These are phyloP conservation scores for Cadophora sp. DNA, from an alignment of 2,329 filamentous ascomycete genomes.

Conservation along the genomic window DNA sequence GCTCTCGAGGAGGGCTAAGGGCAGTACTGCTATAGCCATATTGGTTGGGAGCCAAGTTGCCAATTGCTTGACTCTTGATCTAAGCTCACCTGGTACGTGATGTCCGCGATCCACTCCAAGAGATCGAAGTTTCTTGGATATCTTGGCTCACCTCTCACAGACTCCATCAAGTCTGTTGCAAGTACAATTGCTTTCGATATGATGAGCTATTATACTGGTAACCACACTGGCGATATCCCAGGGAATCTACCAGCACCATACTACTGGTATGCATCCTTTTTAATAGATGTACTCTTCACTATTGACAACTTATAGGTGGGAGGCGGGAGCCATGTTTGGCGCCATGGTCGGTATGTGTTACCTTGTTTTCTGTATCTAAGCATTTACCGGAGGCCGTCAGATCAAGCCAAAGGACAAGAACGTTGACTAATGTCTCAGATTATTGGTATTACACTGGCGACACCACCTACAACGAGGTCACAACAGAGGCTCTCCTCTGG, in stretches of 20 bases:
- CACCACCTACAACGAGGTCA: constrained; percentile 71
- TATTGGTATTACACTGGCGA: constrained; percentile 88
- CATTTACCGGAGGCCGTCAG: neutral
- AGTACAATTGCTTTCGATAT: constrained; percentile 52
- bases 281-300: neutral
- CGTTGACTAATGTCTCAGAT: constrained; percentile 49
- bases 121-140: neutral
- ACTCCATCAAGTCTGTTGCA: constrained; percentile 43
- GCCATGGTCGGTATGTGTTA: constrained; percentile 59
- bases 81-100: constrained; percentile 37
- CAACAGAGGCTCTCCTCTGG: constrained; percentile 71
- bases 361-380: neutral
- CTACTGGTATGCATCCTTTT: constrained; percentile 60
- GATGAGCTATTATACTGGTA: constrained; percentile 59
- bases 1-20: constrained; percentile 10
- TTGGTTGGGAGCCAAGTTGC: constrained; percentile 28
- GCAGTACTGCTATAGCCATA: constrained; percentile 22
- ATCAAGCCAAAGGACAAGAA: no score
- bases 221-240: constrained; percentile 55
- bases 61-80: constrained; percentile 36
- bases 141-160: constrained; percentile 22
- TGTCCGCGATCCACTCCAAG: neutral
- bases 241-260: constrained; percentile 60
- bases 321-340: constrained; percentile 74
- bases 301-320: constrained; percentile 62